A percentile compares a stretch with the other conserved stretches of the same genome.
phyloP scores from a whole-genome alignment of 352 stramenopile species.

The Phytopythium oedochilum region DNA sequence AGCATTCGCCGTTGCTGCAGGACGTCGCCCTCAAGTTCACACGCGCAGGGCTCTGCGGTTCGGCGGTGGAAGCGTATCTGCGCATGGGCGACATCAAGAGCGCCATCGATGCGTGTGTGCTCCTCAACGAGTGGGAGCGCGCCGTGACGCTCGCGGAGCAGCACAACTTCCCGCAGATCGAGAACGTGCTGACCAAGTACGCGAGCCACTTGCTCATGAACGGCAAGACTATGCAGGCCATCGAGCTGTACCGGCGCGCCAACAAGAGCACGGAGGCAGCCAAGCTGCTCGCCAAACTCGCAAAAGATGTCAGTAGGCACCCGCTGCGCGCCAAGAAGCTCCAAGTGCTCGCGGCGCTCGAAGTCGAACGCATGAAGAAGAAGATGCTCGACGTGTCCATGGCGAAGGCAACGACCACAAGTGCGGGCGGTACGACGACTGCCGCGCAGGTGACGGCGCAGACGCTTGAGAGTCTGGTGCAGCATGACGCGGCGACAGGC shows the following conservation, averaged over 20 bases:
- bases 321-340: conserved; percentile 92
- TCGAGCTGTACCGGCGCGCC: conserved; percentile 91
- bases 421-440: conserved; percentile 18
- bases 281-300: conserved; percentile 86
- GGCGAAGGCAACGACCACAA: conserved; percentile 35
- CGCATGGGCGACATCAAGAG: conserved; percentile 89
- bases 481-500: conserved; percentile 77
- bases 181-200: conserved; percentile 91
- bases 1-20: conserved; percentile 70
- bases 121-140: conserved; percentile 91
- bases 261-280: conserved; percentile 92
- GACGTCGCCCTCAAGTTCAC: conserved; percentile 90
- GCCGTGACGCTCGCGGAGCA: conserved; percentile 89
- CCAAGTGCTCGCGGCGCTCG: conserved; percentile 90
- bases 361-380: conserved; percentile 91
- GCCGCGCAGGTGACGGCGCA: conserved; percentile 83
- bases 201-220: conserved; percentile 80
- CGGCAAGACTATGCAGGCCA: conserved; percentile 84
- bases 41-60: conserved; percentile 72
- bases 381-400: conserved; percentile 84
- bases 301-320: conserved; percentile 76
- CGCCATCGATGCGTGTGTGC: conserved; percentile 91
- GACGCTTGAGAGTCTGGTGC: conserved; percentile 90
- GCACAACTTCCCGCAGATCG: conserved; percentile 93
- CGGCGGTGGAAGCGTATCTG: conserved; percentile 84